phyloP scores from a whole-genome alignment of 2,329 filamentous ascomycete genomes.

The Diaporthe sp. region DNA sequence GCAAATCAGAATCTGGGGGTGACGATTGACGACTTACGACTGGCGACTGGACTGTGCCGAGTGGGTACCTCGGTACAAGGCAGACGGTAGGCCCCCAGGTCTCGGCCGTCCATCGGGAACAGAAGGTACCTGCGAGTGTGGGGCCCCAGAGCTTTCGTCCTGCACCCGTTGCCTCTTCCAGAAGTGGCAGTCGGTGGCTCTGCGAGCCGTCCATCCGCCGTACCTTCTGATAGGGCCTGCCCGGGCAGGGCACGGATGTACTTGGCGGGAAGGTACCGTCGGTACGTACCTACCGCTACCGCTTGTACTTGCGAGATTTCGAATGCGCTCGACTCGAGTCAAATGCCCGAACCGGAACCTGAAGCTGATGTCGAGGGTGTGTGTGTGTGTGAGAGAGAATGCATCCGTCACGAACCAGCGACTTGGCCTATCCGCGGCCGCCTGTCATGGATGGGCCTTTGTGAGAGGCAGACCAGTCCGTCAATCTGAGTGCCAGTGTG shows the following conservation, averaged over 20 bases:
- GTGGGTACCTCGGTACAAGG: not conserved
- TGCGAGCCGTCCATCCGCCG: conserved; percentile 28
- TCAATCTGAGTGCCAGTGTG: conserved; percentile 23
- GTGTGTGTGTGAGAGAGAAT: not conserved
- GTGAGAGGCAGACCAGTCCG: not conserved
- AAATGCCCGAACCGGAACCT: conserved; percentile 17
- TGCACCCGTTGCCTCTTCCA: not conserved
- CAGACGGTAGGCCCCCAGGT: conserved; percentile 4
- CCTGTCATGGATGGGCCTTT: not conserved
- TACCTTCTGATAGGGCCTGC: conserved; percentile 12
- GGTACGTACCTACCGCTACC: not conserved
- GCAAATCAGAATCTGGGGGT: conserved; percentile 26
- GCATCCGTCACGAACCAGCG: conserved; percentile 23
- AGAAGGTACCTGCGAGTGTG: conserved; percentile 28
- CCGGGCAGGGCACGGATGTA: conserved; percentile 8
- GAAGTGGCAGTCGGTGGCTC: not conserved
- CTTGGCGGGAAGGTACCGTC: not conserved
- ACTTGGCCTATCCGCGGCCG: conserved; percentile 30
- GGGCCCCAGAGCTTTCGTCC: conserved; percentile 21
- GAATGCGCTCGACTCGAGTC: conserved; percentile 23
- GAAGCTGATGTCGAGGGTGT: not conserved
- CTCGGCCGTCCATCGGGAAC: conserved; percentile 23
- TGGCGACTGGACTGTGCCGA: not conserved
- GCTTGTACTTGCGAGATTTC: conserved; percentile 8
- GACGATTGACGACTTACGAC: not conserved